Conservation (phyloP, 441 rosid species). For the Brassica hybrid region DNA sequence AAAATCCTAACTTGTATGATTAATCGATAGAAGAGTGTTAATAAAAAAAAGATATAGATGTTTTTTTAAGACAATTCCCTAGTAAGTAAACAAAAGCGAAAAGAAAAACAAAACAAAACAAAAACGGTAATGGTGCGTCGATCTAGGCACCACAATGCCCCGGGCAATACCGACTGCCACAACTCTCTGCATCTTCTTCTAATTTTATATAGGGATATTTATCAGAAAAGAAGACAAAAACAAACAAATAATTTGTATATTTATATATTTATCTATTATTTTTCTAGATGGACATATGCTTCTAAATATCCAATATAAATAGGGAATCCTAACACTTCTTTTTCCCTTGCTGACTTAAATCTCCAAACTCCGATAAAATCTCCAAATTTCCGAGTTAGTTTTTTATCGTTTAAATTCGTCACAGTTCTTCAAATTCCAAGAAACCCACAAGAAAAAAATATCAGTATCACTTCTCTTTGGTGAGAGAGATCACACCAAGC, state of each 20-base stretch:
- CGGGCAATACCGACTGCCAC: slow-evolving; percentile 71
- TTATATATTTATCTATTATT: not conserved
- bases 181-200: slow-evolving; percentile 41
- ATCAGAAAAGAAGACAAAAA: slow-evolving; percentile 23
- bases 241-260: not conserved
- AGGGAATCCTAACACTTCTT: slow-evolving; percentile 28
- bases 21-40: not conserved
- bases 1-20: not conserved
- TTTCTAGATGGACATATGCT: slow-evolving; percentile 10
- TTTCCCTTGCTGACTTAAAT: slow-evolving; percentile 31
- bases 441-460: not conserved
- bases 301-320: slow-evolving; percentile 55
- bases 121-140: slow-evolving; percentile 49
- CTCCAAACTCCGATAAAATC: slow-evolving; percentile 6
- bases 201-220: slow-evolving; percentile 11
- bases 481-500: slow-evolving; percentile 19
- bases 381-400: slow-evolving; percentile 24
- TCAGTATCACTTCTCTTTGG: not conserved
- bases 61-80: not conserved
- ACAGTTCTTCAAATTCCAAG: slow-evolving; percentile 17
- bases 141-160: slow-evolving; percentile 61
- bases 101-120: not conserved
- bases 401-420: slow-evolving; percentile 11
- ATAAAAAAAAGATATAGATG: not conserved
- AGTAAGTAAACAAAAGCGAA: not conserved